Evolutionary conservation across 768 basidiomycete genomes (phyloP), one percentile per base, ranked within the genome.

Genomic region (Hypholoma fasciculare): DNA sequence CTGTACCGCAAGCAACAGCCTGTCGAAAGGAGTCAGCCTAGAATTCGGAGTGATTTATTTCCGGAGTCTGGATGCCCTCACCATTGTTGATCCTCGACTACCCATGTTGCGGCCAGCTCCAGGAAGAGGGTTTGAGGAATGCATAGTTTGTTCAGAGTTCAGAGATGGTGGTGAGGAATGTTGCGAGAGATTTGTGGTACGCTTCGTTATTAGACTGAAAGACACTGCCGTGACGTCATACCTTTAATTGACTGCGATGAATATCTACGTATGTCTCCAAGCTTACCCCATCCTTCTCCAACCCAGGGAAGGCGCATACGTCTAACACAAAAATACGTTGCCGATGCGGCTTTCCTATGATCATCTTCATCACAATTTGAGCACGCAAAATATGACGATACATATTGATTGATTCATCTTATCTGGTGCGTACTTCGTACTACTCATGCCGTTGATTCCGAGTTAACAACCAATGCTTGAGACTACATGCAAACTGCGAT

Each of bases 91-190:
- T 47, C 54, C 54, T 12, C 54, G 34, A 26, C 36, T 54, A 11
- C 42, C 43, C 48, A 49, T 49, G 48, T 49, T 49, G 48, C 48
- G 48, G 11, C 48, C 48, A 52, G 57, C 51, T 30, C 49, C 51
- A 5, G 54, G 44, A 47, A 61, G 39, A 52, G 47, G 20, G 27
- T 26, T 38, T 48, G 49, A n/a, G 6, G 49, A 30, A 11, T n/a
- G 37, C 49, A 50, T 50, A 11, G 11, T 30, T 17, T n/a, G 13
- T 30, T 23, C 30, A 34, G 7, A 30, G 30, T 6, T 7, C 30
- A 3, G 30, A 34, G 6, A 34, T 3, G 30, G 17, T 2, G 43
- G 7, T 9, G 9, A 17, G n/a, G 43, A 17, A 17, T 17, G 43
- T 17, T 17, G 43, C 17, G 3, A 44, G 13, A 17, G 23, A 44